A percentile compares a stretch with the other conserved stretches of the same genome.
Evolutionary conservation across 148 eudicot species (phyloP).

Genomic region (Hydrangea macrophylla): DNA sequence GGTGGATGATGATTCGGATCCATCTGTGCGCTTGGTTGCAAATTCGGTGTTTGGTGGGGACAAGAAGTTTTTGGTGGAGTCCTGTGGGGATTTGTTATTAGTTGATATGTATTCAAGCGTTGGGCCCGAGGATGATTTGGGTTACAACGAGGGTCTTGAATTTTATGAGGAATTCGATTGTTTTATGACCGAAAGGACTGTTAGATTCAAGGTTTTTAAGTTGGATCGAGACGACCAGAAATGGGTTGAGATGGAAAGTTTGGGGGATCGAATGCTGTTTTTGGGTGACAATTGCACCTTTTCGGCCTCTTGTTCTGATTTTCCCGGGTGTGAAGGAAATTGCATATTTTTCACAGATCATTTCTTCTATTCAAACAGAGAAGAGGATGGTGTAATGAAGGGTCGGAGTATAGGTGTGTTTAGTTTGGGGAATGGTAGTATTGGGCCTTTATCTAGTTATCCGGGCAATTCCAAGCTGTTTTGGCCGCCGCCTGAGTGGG

Average conservation of each 20-base stretch:
- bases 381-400: slow-evolving; percentile 39
- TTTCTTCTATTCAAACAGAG: slow-evolving; percentile 19
- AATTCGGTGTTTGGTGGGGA: slow-evolving; percentile 66
- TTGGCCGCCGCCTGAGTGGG: slow-evolving; percentile 72
- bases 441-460: slow-evolving; percentile 38
- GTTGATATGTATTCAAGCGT: slow-evolving; percentile 67
- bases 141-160: slow-evolving; percentile 30
- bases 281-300: slow-evolving; percentile 63
- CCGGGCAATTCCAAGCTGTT: slow-evolving; percentile 44
- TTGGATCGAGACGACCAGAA: slow-evolving; percentile 33
- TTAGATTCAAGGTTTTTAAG: slow-evolving; percentile 64
- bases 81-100: slow-evolving; percentile 50
- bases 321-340: slow-evolving; percentile 47
- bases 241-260: slow-evolving; percentile 60
- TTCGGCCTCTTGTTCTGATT: slow-evolving; percentile 49
- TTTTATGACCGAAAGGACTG: slow-evolving; percentile 41
- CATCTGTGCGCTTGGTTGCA: slow-evolving; percentile 35
- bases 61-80: slow-evolving; percentile 60
- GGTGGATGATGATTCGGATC: slow-evolving; percentile 11
- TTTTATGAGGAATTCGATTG: slow-evolving; percentile 51
- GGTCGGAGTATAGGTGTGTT: slow-evolving; percentile 57
- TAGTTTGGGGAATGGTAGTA: slow-evolving; percentile 59
- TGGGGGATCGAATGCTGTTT: slow-evolving; percentile 68
- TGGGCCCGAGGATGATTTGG: slow-evolving; percentile 45
- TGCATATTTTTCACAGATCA: slow-evolving; percentile 51